Evolutionary conservation across 2,329 filamentous ascomycete species (phyloP), one percentile per base, ranked within the genome.

Genomic region (Ceratocystis papillata): DNA sequence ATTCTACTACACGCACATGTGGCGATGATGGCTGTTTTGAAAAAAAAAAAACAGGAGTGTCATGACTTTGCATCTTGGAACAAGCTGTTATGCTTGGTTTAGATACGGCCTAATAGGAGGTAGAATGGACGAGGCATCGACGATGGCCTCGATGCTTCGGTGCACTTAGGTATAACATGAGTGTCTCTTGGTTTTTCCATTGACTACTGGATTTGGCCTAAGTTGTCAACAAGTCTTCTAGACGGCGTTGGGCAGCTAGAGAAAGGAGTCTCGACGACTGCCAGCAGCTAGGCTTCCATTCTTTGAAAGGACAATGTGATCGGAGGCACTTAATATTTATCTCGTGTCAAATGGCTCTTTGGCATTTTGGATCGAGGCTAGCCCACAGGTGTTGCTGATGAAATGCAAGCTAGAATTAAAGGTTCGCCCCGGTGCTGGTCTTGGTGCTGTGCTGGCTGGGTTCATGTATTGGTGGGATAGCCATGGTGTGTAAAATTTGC

Each of bases 401-500:
- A 59, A 59, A 59, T 59, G 33, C 55, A 59, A 15, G 17, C 28
- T 59, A n/a, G 12, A 59, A 59, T 30, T 59, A 59, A 37, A n/a
- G 55, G 28, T 17, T 59, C 55, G 55, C 30, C 22, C 30, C 33
- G 55, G 25, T 25, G 17, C 25, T 59, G 55, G 17, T 59, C 17
- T 37, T 10, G 33, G 37, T 41, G 37, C 37, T 8, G 55, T 59
- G 8, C 55, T 37, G 25, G 25, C 28, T 59, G n/a, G 55, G 55
- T 59, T 59, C 33, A 57, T 33, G 30, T 63, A 50, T 63, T 53
- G 22, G 48, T 57, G 65, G 65, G 28, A 64, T 53, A 67, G 61
- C 62, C 63, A 44, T 67, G 65, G 65, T 53, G 62, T 53, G 37
- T 62, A 67, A 67, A 61, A 64, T 61, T 57, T 55, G 48, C 64